Evolutionary conservation across 2,329 filamentous ascomycete species (phyloP).

Genomic region (Daldinia sp.): DNA sequence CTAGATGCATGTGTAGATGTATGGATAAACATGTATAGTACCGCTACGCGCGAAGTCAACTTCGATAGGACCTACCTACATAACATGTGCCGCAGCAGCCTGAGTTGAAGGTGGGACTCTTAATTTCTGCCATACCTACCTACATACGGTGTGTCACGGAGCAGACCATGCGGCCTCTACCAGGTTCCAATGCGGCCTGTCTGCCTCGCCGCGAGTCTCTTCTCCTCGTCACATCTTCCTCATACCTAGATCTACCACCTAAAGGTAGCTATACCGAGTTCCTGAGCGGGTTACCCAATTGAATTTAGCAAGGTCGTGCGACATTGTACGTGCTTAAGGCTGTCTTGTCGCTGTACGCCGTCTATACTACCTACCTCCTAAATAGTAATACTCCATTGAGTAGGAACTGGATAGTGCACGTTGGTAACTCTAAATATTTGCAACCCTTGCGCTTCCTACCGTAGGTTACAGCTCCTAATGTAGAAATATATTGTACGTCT

Average conservation of each 20-base stretch:
- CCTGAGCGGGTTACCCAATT: conserved; percentile 16
- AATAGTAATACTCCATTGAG: too few relatives aligned
- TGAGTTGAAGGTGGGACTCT: conserved; percentile 18
- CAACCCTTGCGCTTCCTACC: too few relatives aligned
- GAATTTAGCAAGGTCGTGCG: neutral
- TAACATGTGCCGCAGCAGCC: conserved; percentile 19
- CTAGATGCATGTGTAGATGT: neutral
- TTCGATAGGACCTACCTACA: neutral
- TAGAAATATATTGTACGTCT: too few relatives aligned
- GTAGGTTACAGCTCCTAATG: too few relatives aligned
- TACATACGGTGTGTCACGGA: conserved; percentile 3
- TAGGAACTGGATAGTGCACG: too few relatives aligned
- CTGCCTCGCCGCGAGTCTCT: too few relatives aligned
- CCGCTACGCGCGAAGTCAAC: conserved; percentile 19
- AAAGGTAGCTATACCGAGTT: neutral
- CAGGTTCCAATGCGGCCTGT: neutral
- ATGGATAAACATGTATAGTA: neutral
- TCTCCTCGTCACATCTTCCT: too few relatives aligned
- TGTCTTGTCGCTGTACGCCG: too few relatives aligned
- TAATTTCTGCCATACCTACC: conserved; percentile 11
- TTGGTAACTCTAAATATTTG: too few relatives aligned
- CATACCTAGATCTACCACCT: neutral
- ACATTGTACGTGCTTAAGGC: conserved; percentile 13
- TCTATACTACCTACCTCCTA: too few relatives aligned
- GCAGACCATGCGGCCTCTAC: neutral